Percentiles rank a stretch among this genome's conserved stretches.
Conservation (phyloP, 148 eudicot genomes). For the Limonium bicolor region DNA sequence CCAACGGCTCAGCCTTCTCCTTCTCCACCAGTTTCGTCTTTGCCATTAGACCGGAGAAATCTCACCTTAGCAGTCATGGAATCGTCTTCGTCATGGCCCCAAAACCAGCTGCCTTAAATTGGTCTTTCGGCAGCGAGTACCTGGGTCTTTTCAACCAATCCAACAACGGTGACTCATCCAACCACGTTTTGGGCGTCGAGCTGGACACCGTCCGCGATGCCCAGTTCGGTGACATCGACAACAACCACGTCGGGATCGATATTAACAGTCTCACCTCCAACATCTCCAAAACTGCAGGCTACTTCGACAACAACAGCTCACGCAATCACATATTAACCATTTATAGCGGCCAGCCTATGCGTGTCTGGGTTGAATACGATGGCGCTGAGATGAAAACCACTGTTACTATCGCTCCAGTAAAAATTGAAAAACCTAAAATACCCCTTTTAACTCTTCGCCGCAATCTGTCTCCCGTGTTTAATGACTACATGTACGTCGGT, state of each 20-base stretch:
- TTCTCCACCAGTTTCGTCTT: slow-evolving; percentile 5
- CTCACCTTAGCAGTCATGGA: not conserved
- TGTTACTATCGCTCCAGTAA: slow-evolving; percentile 11
- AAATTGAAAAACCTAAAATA: slow-evolving; percentile 2
- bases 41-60: slow-evolving; percentile 2
- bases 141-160: slow-evolving; percentile 18
- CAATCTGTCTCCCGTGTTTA: slow-evolving; percentile 6
- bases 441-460: slow-evolving; percentile 6
- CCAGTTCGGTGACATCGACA: slow-evolving; percentile 19
- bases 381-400: slow-evolving; percentile 1
- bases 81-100: slow-evolving; percentile 1
- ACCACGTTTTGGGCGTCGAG: slow-evolving; percentile 34
- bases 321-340: slow-evolving; percentile 4
- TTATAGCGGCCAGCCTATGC: slow-evolving; percentile 8
- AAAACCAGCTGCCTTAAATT: slow-evolving; percentile 21
- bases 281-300: slow-evolving; percentile 5
- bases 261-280: slow-evolving; percentile 17
- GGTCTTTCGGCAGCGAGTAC: slow-evolving; percentile 21
- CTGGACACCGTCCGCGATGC: slow-evolving; percentile 22
- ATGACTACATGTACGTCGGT: slow-evolving; percentile 18
- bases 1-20: not conserved
- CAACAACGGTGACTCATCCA: slow-evolving; percentile 6
- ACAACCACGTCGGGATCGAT: slow-evolving; percentile 34
- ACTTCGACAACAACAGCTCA: not conserved
- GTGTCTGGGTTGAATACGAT: slow-evolving; percentile 16